phyloP scores from a whole-genome alignment of 106 monocot species.

The Platanthera guangdongensis region DNA sequence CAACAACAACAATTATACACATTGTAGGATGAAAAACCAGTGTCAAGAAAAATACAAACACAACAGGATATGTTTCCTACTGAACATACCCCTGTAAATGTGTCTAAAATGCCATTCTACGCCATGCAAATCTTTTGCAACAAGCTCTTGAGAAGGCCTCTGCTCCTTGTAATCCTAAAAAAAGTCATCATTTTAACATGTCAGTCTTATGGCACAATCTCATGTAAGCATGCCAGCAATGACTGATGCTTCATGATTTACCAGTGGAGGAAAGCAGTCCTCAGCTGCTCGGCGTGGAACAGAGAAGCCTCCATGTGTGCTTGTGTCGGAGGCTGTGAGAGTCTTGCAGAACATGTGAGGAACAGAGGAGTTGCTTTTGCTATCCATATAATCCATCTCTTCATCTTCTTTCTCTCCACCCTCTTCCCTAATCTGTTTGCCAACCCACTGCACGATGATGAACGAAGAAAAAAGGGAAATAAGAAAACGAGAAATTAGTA shows the following conservation, averaged over 20 bases:
- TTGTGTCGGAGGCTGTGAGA: slow-evolving; percentile 93
- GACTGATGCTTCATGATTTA: slow-evolving; percentile 6
- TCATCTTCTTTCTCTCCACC: slow-evolving; percentile 32
- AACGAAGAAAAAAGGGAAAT: too few species aligned
- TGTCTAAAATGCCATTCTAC: slow-evolving; percentile 84
- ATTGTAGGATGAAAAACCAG: neutral
- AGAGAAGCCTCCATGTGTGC: slow-evolving; percentile 97
- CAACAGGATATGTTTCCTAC: neutral
- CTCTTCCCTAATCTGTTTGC: slow-evolving; percentile 22
- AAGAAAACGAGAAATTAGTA: neutral
- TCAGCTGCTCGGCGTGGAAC: slow-evolving; percentile 95
- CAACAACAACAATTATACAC: neutral
- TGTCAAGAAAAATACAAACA: neutral
- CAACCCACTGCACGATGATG: slow-evolving; percentile 21
- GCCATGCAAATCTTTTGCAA: slow-evolving; percentile 92
- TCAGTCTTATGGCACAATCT: neutral
- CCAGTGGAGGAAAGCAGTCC: slow-evolving; percentile 97
- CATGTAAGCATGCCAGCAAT: neutral
- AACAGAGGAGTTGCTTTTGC: slow-evolving; percentile 12
- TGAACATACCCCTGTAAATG: slow-evolving; percentile 65
- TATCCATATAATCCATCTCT: slow-evolving; percentile 18
- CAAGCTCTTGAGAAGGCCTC: slow-evolving; percentile 92
- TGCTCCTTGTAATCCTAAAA: slow-evolving; percentile 79
- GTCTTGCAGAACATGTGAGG: slow-evolving; percentile 99
- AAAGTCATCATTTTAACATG: neutral